phyloP scores from a whole-genome alignment of 2,329 filamentous ascomycete genomes.

The Cladosporium colombiae region DNA sequence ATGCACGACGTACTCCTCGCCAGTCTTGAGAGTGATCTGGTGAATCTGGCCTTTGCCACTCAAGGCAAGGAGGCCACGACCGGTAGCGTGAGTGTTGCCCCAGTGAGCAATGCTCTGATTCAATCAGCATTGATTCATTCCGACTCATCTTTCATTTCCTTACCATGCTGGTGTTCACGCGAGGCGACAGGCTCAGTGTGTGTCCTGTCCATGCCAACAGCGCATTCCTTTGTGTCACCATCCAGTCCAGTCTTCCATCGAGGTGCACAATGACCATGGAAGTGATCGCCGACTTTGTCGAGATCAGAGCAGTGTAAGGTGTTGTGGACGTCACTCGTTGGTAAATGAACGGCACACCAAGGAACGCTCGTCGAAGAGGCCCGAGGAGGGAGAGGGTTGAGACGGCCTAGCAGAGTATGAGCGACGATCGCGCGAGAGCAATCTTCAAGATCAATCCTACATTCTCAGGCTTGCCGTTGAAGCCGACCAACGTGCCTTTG shows the following conservation, averaged over 20 bases:
- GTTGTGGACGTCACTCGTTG: constrained; percentile 84
- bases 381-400: constrained; percentile 87
- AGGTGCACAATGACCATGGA: constrained; percentile 86
- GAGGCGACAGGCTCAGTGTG: constrained; percentile 73
- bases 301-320: constrained; percentile 84
- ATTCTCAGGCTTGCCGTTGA: constrained; percentile 89
- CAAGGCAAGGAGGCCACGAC: constrained; percentile 81
- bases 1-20: constrained; percentile 88
- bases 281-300: constrained; percentile 81
- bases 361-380: constrained; percentile 73
- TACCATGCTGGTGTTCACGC: constrained; percentile 71
- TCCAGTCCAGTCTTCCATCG: constrained; percentile 94
- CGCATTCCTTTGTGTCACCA: constrained; percentile 82
- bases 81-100: constrained; percentile 87
- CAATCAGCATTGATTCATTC: constrained; percentile 39
- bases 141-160: constrained; percentile 20
- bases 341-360: constrained; percentile 93
- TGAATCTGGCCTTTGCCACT: constrained; percentile 88
- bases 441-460: constrained; percentile 45
- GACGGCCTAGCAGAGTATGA: constrained; percentile 61
- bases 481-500: constrained; percentile 83
- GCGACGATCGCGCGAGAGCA: constrained; percentile 7
- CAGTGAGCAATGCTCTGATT: constrained; percentile 73
- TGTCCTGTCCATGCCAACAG: constrained; percentile 97
- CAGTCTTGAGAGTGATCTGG: constrained; percentile 74